Conservation (phyloP, 2,329 filamentous ascomycete species). For the Verticillium nubilum region DNA sequence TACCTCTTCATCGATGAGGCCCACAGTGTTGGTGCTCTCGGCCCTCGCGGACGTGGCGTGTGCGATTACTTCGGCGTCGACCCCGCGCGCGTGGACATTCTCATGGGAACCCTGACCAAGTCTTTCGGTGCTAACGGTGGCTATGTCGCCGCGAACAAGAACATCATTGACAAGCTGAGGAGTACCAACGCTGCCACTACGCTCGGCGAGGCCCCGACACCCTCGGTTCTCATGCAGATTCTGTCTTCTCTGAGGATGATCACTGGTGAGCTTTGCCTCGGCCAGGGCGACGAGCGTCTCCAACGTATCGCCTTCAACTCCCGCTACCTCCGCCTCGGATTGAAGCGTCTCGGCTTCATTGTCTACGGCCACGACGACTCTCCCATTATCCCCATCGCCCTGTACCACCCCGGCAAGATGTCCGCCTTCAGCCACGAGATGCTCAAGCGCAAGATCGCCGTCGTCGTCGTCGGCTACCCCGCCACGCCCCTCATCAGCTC, state of each 20-base stretch:
- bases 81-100: conserved; percentile 80
- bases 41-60: conserved; percentile 82
- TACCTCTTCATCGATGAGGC: conserved; percentile 93
- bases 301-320: conserved; percentile 98
- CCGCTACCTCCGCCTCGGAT: conserved; percentile 90
- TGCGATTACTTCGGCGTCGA: conserved; percentile 97
- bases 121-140: conserved; percentile 98
- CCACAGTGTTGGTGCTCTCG: conserved; percentile 90
- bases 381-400: conserved; percentile 87
- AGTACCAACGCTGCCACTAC: conserved; percentile 80
- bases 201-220: conserved; percentile 81
- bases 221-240: conserved; percentile 88
- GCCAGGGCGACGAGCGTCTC: conserved; percentile 91
- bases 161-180: conserved; percentile 87
- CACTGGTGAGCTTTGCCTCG: conserved; percentile 77
- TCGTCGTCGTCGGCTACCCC: conserved; percentile 95
- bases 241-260: conserved; percentile 82
- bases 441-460: conserved; percentile 94
- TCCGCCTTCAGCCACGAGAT: conserved; percentile 98
- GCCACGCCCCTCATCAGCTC: conserved; percentile 94
- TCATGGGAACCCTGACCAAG: conserved; percentile 98
- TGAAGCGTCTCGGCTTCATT: conserved; percentile 95
- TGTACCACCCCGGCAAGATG: conserved; percentile 99
- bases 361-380: conserved; percentile 97
- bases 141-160: conserved; percentile 85